Evolutionary conservation across 2,329 filamentous ascomycete species (phyloP).

Genomic region (Fusarium sambucinum): DNA sequence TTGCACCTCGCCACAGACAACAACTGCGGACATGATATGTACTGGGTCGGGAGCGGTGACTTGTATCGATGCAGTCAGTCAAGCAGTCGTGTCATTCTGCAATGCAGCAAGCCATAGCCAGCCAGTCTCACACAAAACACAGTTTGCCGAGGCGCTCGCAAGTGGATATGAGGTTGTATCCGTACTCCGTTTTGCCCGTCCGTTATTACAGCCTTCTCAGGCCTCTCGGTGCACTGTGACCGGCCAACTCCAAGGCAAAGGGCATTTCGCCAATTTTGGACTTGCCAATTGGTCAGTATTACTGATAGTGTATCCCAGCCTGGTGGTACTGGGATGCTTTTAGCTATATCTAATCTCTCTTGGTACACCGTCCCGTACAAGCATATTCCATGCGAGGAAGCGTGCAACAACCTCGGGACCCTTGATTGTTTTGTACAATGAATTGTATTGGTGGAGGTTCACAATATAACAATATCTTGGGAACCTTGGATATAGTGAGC

Average conservation of each 20-base stretch:
- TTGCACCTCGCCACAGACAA: conserved; percentile 26
- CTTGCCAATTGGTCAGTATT: conserved; percentile 33
- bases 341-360: conserved; percentile 38
- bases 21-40: conserved; percentile 3
- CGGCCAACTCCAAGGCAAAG: conserved; percentile 19
- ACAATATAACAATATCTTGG: conserved; percentile 22
- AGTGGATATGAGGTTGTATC: conserved; percentile 28
- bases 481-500: conserved; percentile 31
- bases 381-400: conserved; percentile 34
- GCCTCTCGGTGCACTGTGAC: conserved; percentile 12
- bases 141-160: conserved; percentile 27
- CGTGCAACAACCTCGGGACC: conserved; percentile 17
- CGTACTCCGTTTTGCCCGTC: conserved; percentile 6
- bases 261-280: conserved; percentile 26
- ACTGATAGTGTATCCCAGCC: conserved; percentile 35
- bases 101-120: conserved; percentile 13
- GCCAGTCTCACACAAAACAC: conserved; percentile 27
- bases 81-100: conserved; percentile 27
- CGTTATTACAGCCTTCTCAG: conserved; percentile 20
- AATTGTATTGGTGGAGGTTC: conserved; percentile 41
- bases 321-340: conserved; percentile 36
- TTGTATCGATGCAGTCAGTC: conserved; percentile 24
- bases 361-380: conserved; percentile 13
- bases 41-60: conserved; percentile 3
- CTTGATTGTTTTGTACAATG: conserved; percentile 12